Evolutionary conservation across 1,284 basidiomycete genomes (phyloP).

Genomic region (Vanrija pseudolonga): DNA sequence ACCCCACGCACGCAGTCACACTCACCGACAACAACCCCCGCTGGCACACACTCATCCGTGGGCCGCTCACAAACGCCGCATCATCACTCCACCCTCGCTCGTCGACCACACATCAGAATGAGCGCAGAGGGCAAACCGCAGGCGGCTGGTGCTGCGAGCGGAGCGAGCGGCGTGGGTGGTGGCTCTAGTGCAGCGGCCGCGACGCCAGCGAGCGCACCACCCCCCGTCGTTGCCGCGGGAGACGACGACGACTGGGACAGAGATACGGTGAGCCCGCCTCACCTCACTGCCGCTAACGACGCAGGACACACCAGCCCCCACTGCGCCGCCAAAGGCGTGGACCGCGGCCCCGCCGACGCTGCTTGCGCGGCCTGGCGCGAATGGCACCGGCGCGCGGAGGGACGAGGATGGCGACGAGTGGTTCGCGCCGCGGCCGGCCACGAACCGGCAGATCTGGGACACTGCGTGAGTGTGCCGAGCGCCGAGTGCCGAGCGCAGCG

Average conservation of each 20-base stretch:
- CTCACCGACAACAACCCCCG: too few relatives aligned
- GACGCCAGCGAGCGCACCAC: neutral
- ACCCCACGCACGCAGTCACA: too few relatives aligned
- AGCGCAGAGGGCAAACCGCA: too few relatives aligned
- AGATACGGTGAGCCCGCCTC: neutral
- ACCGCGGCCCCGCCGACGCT: neutral
- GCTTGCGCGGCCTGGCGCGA: neutral
- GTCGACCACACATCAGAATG: too few relatives aligned
- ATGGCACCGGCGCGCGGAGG: neutral
- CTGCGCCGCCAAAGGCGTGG: neutral
- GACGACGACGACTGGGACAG: slow-evolving; percentile 16
- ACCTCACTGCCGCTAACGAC: neutral
- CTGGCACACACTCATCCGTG: too few relatives aligned
- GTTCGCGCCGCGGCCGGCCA: slow-evolving; percentile 10
- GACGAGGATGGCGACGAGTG: slow-evolving; percentile 14
- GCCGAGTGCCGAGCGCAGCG: neutral
- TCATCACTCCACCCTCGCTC: too few relatives aligned
- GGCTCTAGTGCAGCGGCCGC: too few relatives aligned
- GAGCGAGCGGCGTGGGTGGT: too few relatives aligned
- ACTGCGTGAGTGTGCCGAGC: slow-evolving; percentile 15
- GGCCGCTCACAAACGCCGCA: too few relatives aligned
- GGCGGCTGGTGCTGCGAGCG: too few relatives aligned
- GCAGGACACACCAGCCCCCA: neutral
- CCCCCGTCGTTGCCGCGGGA: neutral
- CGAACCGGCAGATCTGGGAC: slow-evolving; percentile 23